Percentiles rank a stretch among this genome's conserved stretches.
phyloP scores from a whole-genome alignment of 768 basidiomycete genomes.

The Naematelia encephala region DNA sequence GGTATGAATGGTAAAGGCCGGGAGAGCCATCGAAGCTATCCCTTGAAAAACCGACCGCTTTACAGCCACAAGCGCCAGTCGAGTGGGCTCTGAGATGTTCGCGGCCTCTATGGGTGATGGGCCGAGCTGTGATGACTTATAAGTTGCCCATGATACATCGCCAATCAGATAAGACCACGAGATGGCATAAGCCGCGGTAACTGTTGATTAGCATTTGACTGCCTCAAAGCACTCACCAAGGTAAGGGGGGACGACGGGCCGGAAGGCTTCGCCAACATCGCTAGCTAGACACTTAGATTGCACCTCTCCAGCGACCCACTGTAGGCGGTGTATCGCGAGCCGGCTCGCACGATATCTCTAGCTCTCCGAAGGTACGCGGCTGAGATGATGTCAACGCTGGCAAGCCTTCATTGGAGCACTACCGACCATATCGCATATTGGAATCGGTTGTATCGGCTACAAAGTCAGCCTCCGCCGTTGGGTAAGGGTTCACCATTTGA shows the following conservation, averaged over 20 bases:
- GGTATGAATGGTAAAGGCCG: slow-evolving; percentile 51
- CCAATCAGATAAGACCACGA: slow-evolving; percentile 51
- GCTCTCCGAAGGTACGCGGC: slow-evolving; percentile 50
- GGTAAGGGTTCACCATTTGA: slow-evolving; percentile 28
- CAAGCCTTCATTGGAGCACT: neutral
- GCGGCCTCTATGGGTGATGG: slow-evolving; percentile 49
- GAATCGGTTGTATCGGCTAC: slow-evolving; percentile 49
- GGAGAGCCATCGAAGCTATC: slow-evolving; percentile 50
- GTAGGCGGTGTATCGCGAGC: slow-evolving; percentile 49
- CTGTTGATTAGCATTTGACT: slow-evolving; percentile 4
- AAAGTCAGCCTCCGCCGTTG: neutral
- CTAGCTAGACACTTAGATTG: slow-evolving; percentile 27
- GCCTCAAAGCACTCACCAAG: slow-evolving; percentile 28
- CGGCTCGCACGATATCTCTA: slow-evolving; percentile 46
- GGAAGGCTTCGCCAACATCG: slow-evolving; percentile 51
- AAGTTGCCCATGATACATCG: slow-evolving; percentile 51
- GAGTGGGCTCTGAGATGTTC: slow-evolving; percentile 47
- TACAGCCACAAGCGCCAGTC: slow-evolving; percentile 46
- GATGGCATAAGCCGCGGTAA: slow-evolving; percentile 49
- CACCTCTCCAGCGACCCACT: slow-evolving; percentile 21
- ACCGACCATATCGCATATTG: slow-evolving; percentile 48
- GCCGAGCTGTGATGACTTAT: slow-evolving; percentile 50
- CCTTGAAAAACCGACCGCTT: slow-evolving; percentile 51
- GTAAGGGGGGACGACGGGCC: slow-evolving; percentile 48
- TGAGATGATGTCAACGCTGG: slow-evolving; percentile 5